Base-by-base conservation (phyloP, 192 early-diverging fungal genomes). In the Backusella luteola region DNA sequence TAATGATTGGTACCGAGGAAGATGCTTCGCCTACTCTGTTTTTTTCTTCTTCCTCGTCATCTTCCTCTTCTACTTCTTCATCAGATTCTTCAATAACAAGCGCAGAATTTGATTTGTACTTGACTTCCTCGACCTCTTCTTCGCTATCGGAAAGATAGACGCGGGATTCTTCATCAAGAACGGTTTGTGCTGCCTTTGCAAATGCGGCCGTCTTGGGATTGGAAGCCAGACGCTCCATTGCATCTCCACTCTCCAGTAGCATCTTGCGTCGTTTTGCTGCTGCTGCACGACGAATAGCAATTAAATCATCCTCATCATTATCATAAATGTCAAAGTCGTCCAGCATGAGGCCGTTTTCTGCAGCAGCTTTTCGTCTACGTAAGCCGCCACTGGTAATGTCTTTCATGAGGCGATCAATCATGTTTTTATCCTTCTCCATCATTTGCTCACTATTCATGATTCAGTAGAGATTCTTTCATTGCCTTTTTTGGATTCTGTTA, bases 121-220 rank as follows among this genome's bases (percentile, higher is more conserved):
- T 32, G 1, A 15, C 1, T 38, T 78, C 77, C 23, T 73, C 77
- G 0, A 3, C 63, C 35, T 81, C 79, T n/a, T 71, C 80, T 74
- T 80, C 82, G 35, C 76, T 79, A 69, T 80, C 82, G 32, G 78
- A 80, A 15, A 80, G 69, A 21, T 71, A 52, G 3, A 77, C n/a
- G 0, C 34, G 53, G 9, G 68, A 76, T 34, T 82, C 81, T 14
- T 74, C 74, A 11, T 70, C 74, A 44, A 70, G 42, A 35, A 74
- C 46, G 26, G 73, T 34, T 35, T 41, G 44, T 34, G 79, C 79
- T n/a, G 82, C 82, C 35, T 84, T 84, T 6, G 82, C 82, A 78
- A 84, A 84, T 29, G 82, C 82, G 8, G 79, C 75, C 5, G 82
- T 84, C 39, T 80, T 73, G 14, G 82, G 79, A 29, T 84, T 73